These are phyloP conservation scores for Volutella citrinella DNA, from an alignment of 2,329 filamentous ascomycete species.

Conservation along the genomic window DNA sequence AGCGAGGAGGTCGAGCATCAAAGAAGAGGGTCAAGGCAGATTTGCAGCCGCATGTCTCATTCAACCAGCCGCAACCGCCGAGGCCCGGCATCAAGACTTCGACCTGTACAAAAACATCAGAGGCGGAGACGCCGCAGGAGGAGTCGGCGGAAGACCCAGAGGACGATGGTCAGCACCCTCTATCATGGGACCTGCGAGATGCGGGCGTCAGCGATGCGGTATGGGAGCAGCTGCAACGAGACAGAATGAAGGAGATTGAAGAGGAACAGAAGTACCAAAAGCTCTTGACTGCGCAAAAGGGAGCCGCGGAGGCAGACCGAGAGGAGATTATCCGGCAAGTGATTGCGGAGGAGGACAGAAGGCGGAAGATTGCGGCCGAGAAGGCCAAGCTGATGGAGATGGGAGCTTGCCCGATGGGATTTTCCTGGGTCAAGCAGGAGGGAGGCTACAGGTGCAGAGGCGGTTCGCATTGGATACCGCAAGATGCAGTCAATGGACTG, in stretches of 20 bases:
- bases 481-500: too few species aligned
- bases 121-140: not conserved
- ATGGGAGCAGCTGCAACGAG: conserved; percentile 58
- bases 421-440: conserved; percentile 56
- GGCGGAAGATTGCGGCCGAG: conserved; percentile 19
- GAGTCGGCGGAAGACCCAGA: conserved; percentile 8
- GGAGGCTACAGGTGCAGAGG: conserved; percentile 62
- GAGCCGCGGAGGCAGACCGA: conserved; percentile 27
- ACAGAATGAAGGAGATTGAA: conserved; percentile 38
- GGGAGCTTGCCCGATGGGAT: conserved; percentile 58
- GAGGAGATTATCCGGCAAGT: conserved; percentile 36
- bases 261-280: conserved; percentile 35
- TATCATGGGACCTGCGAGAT: conserved; percentile 48
- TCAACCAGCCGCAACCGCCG: too few species aligned
- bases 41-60: too few species aligned
- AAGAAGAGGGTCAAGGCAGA: too few species aligned
- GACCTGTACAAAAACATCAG: not conserved
- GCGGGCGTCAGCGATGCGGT: conserved; percentile 55
- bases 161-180: not conserved
- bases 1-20: too few species aligned
- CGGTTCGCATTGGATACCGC: conserved; percentile 51
- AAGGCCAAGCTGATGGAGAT: conserved; percentile 48
- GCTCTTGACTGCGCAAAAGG: conserved; percentile 28
- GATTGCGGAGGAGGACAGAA: conserved; percentile 33
- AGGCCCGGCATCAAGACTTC: not conserved